These are phyloP conservation scores for Aspergillus pseudoviridinutans DNA, from an alignment of 2,329 filamentous ascomycete genomes.

Conservation along the genomic window DNA sequence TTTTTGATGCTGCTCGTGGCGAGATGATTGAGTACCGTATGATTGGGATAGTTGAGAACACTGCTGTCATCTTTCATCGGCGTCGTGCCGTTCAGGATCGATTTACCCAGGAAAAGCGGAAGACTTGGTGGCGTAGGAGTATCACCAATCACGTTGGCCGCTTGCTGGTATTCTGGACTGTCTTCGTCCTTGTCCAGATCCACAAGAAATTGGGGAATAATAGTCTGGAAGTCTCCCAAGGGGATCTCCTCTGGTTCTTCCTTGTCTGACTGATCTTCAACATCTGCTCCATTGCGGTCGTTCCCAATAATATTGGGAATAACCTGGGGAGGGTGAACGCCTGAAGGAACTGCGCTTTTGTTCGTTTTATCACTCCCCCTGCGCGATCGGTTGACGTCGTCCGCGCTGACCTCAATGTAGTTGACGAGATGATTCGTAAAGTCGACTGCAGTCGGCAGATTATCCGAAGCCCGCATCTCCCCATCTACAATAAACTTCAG, in stretches of 20 bases:
- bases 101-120: constrained; percentile 88
- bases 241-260: constrained; percentile 52
- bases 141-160: constrained; percentile 69
- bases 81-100: constrained; percentile 85
- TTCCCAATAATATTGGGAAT: constrained; percentile 33
- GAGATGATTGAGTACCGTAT: constrained; percentile 92
- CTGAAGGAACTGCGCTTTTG: constrained; percentile 32
- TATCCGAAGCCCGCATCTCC: constrained; percentile 83
- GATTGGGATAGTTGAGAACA: constrained; percentile 93
- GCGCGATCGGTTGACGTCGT: constrained; percentile 52
- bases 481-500: constrained; percentile 94
- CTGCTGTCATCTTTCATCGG: constrained; percentile 98
- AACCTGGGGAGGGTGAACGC: constrained; percentile 44
- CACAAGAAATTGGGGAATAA: constrained; percentile 78
- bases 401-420: constrained; percentile 87
- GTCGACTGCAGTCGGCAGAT: constrained; percentile 90
- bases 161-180: constrained; percentile 67
- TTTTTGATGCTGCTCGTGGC: constrained; percentile 98
- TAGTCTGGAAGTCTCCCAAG: constrained; percentile 61
- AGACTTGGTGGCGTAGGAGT: constrained; percentile 79
- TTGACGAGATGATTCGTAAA: constrained; percentile 98
- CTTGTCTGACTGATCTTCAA: constrained; percentile 44
- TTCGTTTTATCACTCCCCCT: constrained; percentile 34
- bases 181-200: constrained; percentile 84
- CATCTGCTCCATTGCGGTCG: constrained; percentile 30